Base-by-base conservation (phyloP, 768 basidiomycete genomes). In the Mycena metata region DNA sequence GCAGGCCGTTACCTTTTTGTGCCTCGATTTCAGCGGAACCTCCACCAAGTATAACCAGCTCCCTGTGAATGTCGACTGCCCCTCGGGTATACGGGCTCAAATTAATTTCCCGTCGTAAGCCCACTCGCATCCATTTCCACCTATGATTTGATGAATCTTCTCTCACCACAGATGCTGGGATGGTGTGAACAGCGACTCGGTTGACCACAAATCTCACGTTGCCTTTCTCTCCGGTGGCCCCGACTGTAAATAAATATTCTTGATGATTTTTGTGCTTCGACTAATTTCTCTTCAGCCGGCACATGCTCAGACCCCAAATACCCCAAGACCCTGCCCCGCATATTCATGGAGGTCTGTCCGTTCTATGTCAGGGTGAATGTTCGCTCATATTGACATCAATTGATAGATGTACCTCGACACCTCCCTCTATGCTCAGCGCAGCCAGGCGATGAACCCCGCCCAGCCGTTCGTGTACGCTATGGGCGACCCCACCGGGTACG, bases 401-500 rank as follows among this genome's bases (percentile, higher is more conserved):
- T 41, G 49, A 39, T 23, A 86, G 84, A 77, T 86, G 10, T 88
- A 87, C 72, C 88, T 83, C 83, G 74, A 67, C 57, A 79, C 83
- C 15, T 73, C 74, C 23, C 83, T 85, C 50, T 79, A 83, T 43
- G 67, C 58, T 5, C 47, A 76, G 24, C 80, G 83, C 42, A 73
- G 73, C 56, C 78, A 85, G 56, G 85, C 87, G 2, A 83, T 76
- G 82, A 82, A 87, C 72, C 66, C 84, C 0, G 73, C 75, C 17
- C 86, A 87, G 71, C 87, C 87, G 35, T 87, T 86, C 69, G 87
- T 89, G 79, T 88, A 82, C 35, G 83, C 76, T 12, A 33, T 52
- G 68, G 90, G 90, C 41, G 90, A 91, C 73, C 83, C 84, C 13
- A 90, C 88, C 42, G 89, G 89, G 12, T 88, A 87, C 72, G 89